Evolutionary conservation across 2,329 filamentous ascomycete genomes (phyloP), one percentile per base, ranked within the genome.

Genomic region (Fusarium tuaranense): DNA sequence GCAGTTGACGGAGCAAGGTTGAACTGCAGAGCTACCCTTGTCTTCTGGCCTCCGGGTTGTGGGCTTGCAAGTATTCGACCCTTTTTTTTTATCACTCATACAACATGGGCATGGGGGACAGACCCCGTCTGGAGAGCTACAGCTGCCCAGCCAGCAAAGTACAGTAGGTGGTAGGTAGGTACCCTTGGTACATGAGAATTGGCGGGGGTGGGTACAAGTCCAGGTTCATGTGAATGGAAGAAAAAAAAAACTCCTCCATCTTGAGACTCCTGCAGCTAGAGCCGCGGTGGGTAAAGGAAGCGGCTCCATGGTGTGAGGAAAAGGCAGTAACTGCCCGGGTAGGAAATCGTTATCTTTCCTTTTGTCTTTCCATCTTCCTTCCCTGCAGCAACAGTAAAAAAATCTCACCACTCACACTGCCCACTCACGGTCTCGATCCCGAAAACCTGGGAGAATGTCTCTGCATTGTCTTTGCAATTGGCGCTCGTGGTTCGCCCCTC

Each of bases 161-260:
- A n/a, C n/a, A 27, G 25, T 27, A 27, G 25, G 25, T 27, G 25
- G 48, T 18, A 32, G 14, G 58, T 34, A 25, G 16, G 39, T 30
- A 73, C 71, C 53, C 63, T 71, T 55, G 44, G 30, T 53, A 70
- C 59, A 66, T 62, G 20, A 46, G 57, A 72, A 36, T 74, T 57
- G 53, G 71, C 51, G 72, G 71, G 72, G 72, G 72, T 74, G 71
- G 72, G 51, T 63, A 74, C 60, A 14, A 41, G 13, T 30, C 41
- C n/a, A 62, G 41, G 60, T 62, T 62, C 60, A 62, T 62, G 59
- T 62, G 60, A 62, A 62, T 36, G 60, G 60, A 25, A 62, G 48
- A 34, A 34, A 62, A 62, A 34, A 62, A 32, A 62, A 62, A 48
- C 36, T 34, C 39, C 38, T 44, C 38, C 58, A 59, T 41, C 22